Evolutionary conservation across 495 filamentous ascomycete genomes (phyloP).

Genomic region (Penicillium crystallinum): DNA sequence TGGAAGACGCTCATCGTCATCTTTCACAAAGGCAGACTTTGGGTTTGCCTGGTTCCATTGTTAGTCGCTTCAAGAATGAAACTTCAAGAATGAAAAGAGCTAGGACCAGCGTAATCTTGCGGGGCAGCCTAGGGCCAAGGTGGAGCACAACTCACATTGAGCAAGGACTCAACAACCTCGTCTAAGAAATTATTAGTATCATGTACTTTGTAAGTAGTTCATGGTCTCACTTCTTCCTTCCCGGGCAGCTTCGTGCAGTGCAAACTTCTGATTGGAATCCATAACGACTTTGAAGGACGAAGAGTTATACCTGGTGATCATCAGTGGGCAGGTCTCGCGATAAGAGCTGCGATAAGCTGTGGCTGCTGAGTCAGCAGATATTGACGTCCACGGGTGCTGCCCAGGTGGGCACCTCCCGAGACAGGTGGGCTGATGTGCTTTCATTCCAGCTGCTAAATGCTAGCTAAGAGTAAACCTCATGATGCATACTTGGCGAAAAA

Average conservation of each 20-base stretch:
- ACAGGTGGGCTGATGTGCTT: too few relatives aligned
- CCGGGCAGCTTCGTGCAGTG: conserved; percentile 82
- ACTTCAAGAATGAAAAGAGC: neutral
- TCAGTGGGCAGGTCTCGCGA: conserved; percentile 2
- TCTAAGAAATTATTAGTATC: conserved; percentile 36
- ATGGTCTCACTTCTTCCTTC: conserved; percentile 71
- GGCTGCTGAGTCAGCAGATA: conserved; percentile 10
- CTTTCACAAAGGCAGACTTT: conserved; percentile 65
- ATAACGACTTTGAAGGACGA: conserved; percentile 22
- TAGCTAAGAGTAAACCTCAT: too few relatives aligned
- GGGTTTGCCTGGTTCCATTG: conserved; percentile 59
- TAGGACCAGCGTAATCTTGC: conserved; percentile 19
- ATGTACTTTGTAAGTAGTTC: neutral
- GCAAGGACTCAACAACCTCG: conserved; percentile 65
- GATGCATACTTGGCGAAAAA: too few relatives aligned
- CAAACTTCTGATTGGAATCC: conserved; percentile 52
- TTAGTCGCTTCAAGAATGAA: conserved; percentile 8
- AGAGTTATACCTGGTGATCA: neutral
- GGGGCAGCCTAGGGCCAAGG: conserved; percentile 19
- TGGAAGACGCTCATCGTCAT: conserved; percentile 85
- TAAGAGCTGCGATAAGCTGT: conserved; percentile 30
- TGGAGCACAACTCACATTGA: conserved; percentile 51
- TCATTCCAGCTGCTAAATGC: too few relatives aligned
- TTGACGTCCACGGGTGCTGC: too few relatives aligned
- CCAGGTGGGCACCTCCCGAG: too few relatives aligned